phyloP scores from a whole-genome alignment of 2,329 filamentous ascomycete genomes.

The Madurella fahalii region DNA sequence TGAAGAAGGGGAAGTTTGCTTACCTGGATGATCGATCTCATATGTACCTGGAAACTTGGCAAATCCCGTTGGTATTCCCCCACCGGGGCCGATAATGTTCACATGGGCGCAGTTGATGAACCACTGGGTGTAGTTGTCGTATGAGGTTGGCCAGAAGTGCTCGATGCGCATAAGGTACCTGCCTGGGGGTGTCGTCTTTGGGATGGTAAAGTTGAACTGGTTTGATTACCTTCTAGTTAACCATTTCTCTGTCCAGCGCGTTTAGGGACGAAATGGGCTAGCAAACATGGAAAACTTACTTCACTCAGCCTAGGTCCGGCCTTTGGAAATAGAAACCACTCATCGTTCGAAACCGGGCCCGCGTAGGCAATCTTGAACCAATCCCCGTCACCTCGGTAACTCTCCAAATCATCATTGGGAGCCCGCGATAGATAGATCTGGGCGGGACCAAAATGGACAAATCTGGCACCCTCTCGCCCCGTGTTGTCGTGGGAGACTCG shows the following conservation, averaged over 20 bases:
- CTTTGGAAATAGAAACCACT: slow-evolving; percentile 6
- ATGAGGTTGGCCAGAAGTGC: slow-evolving; percentile 9
- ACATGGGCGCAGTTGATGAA: slow-evolving; percentile 20
- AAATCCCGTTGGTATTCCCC: slow-evolving; percentile 15
- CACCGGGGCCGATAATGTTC: slow-evolving; percentile 17
- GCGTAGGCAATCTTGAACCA: slow-evolving; percentile 22
- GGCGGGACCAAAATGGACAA: slow-evolving; percentile 13
- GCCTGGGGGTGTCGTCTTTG: slow-evolving; percentile 14
- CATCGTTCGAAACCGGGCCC: slow-evolving; percentile 4
- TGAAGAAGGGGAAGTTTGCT: not conserved
- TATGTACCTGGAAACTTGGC: slow-evolving; percentile 17
- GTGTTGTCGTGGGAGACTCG: slow-evolving; percentile 12
- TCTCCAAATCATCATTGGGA: slow-evolving; percentile 10
- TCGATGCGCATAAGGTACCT: slow-evolving; percentile 21
- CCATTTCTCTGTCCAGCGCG: not conserved
- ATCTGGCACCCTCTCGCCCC: not conserved
- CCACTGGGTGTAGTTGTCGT: slow-evolving; percentile 12
- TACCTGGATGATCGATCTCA: slow-evolving; percentile 11
- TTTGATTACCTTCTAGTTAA: not conserved
- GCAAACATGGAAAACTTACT: not conserved
- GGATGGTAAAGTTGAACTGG: slow-evolving; percentile 21
- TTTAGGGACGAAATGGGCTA: not conserved
- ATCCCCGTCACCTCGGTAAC: slow-evolving; percentile 15
- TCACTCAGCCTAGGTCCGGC: not conserved
- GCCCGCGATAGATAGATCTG: slow-evolving; percentile 17